Percentiles rank a stretch among this genome's conserved stretches.
phyloP scores from a whole-genome alignment of 2,329 filamentous ascomycete genomes.

The Scytalidium sp. region DNA sequence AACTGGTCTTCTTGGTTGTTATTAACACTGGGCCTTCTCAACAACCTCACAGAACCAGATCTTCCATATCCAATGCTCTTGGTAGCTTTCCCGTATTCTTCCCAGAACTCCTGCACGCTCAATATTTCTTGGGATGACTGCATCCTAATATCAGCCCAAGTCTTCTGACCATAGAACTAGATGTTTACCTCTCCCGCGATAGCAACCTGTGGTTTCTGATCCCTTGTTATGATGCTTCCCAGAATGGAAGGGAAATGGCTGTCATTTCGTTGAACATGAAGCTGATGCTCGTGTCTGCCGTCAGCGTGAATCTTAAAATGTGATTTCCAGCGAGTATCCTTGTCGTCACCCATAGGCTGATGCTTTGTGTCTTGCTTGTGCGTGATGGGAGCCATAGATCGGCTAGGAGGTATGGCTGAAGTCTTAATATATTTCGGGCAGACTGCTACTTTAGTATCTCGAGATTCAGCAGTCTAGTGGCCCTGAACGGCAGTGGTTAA shows the following conservation, averaged over 20 bases:
- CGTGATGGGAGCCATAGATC: background rate
- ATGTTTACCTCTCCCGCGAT: background rate
- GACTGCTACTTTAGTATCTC: background rate
- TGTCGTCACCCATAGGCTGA: background rate
- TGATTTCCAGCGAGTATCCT: background rate
- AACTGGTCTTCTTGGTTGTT: background rate
- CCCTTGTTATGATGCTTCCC: background rate
- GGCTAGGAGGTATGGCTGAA: background rate
- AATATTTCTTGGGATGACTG: background rate
- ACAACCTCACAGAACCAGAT: conserved; percentile 95
- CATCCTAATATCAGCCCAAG: no score
- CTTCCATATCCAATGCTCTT: conserved; percentile 94
- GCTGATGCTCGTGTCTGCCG: background rate
- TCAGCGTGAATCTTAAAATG: background rate
- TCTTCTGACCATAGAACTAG: background rate
- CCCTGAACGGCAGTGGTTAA: background rate
- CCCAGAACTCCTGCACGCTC: conserved; percentile 26
- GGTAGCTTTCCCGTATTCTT: conserved; percentile 98
- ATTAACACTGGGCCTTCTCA: conserved; percentile 87
- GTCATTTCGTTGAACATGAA: background rate
- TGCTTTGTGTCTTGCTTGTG: background rate
- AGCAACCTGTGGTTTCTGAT: background rate
- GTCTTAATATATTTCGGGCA: background rate
- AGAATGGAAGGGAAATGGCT: background rate
- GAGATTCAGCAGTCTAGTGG: background rate